phyloP scores from a whole-genome alignment of 441 rosid species.

The Adansonia grandidieri region DNA sequence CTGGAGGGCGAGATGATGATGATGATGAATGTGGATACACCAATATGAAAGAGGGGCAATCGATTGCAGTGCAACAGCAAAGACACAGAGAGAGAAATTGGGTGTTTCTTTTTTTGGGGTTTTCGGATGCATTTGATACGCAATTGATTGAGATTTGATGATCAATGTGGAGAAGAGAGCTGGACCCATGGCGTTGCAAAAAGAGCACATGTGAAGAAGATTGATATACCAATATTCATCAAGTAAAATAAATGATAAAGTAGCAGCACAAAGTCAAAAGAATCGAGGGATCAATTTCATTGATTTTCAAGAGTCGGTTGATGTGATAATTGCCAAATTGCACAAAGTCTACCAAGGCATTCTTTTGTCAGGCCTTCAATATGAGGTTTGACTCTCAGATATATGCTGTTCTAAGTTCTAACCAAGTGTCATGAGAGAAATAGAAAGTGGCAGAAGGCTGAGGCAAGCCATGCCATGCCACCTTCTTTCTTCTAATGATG shows the following conservation, averaged over 20 bases:
- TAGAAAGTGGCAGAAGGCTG: constrained; percentile 18
- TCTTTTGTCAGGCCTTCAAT: constrained; percentile 46
- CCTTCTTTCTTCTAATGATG: constrained; percentile 29
- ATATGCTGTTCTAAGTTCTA: constrained; percentile 41
- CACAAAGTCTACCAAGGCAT: constrained; percentile 11
- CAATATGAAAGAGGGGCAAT: constrained; percentile 27
- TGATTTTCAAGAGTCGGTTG: neutral
- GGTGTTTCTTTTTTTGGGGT: neutral
- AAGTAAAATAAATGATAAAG: neutral
- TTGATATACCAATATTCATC: neutral
- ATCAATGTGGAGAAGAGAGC: constrained; percentile 2
- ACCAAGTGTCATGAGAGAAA: constrained; percentile 43
- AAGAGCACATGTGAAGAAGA: neutral
- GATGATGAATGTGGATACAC: constrained; percentile 32
- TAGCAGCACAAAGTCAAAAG: constrained; percentile 15
- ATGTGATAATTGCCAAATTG: constrained; percentile 10
- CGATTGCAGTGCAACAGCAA: constrained; percentile 25
- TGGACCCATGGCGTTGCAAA: neutral
- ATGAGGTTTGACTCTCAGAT: constrained; percentile 50
- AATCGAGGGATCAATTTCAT: neutral
- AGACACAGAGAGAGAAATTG: neutral
- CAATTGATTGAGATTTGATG: constrained; percentile 20
- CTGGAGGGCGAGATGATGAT: constrained; percentile 4
- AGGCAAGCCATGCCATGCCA: constrained; percentile 23
- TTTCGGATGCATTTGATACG: constrained; percentile 25